These are phyloP conservation scores for Oxyria digyna DNA, from an alignment of 148 eudicot species.

Conservation along the genomic window DNA sequence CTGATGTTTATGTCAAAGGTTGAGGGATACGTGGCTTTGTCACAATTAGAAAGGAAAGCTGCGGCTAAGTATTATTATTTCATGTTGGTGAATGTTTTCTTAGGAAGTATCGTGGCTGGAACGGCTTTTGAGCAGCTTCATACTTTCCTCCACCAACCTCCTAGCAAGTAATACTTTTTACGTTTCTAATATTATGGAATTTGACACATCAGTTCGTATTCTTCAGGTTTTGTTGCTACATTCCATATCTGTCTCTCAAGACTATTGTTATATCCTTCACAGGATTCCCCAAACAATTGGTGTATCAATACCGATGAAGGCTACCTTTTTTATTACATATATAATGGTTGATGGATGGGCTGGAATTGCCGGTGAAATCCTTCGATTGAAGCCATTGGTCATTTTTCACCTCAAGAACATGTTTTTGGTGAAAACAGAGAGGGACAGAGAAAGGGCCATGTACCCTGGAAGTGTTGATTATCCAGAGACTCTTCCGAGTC, in stretches of 20 bases:
- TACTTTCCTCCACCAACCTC: conserved; percentile 81
- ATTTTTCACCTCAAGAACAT: conserved; percentile 79
- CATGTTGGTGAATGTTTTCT: conserved; percentile 89
- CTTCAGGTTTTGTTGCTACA: neutral
- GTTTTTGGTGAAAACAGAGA: conserved; percentile 85
- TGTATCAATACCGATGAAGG: conserved; percentile 94
- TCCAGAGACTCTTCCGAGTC: conserved; percentile 69
- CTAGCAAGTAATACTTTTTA: conserved; percentile 53
- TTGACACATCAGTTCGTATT: neutral
- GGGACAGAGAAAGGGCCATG: conserved; percentile 89
- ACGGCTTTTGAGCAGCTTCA: conserved; percentile 89
- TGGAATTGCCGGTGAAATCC: conserved; percentile 85
- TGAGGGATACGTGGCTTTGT: conserved; percentile 75
- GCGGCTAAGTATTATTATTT: conserved; percentile 90
- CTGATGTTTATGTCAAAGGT: conserved; percentile 88
- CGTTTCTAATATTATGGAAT: neutral
- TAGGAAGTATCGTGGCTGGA: conserved; percentile 88
- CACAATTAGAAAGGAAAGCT: conserved; percentile 72
- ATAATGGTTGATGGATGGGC: conserved; percentile 99
- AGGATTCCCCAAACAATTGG: conserved; percentile 88
- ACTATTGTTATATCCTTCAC: conserved; percentile 13
- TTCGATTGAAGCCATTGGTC: conserved; percentile 72
- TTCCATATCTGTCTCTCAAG: neutral
- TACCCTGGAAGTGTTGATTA: conserved; percentile 76
- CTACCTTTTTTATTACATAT: conserved; percentile 94